Evolutionary conservation across 176 grass and related monocot species (phyloP).

Genomic region (Metroxylon sagu): DNA sequence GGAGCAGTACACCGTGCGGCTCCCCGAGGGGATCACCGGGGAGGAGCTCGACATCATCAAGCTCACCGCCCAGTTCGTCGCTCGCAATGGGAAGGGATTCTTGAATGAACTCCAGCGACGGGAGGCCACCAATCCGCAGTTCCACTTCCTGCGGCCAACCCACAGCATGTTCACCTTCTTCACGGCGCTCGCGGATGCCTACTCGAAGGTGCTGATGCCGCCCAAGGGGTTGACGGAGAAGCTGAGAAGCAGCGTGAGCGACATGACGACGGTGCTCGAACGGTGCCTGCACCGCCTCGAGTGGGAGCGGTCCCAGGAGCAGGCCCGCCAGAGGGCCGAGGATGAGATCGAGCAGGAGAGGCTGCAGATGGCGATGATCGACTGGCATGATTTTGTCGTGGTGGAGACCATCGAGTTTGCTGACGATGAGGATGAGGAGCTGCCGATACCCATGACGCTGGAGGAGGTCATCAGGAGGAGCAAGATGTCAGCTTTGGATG

Average conservation of each 20-base stretch:
- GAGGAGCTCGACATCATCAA: too few species aligned
- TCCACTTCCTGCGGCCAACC: too few species aligned
- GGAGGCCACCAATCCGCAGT: too few species aligned
- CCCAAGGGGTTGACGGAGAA: slow-evolving; percentile 27
- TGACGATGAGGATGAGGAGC: slow-evolving; percentile 75
- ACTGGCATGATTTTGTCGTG: slow-evolving; percentile 94
- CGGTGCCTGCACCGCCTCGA: slow-evolving; percentile 70
- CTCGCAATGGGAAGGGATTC: too few species aligned
- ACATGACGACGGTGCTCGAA: slow-evolving; percentile 66
- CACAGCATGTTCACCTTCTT: too few species aligned
- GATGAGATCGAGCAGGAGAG: slow-evolving; percentile 87
- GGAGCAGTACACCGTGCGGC: too few species aligned
- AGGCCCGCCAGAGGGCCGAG: slow-evolving; percentile 77
- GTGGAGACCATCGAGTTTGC: slow-evolving; percentile 88
- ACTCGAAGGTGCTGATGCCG: slow-evolving; percentile 16
- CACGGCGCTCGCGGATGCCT: too few species aligned
- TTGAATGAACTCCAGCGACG: too few species aligned
- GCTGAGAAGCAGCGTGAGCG: slow-evolving; percentile 32
- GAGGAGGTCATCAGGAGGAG: slow-evolving; percentile 76
- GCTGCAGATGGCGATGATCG: slow-evolving; percentile 87
- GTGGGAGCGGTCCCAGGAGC: slow-evolving; percentile 90
- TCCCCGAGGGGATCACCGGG: too few species aligned
- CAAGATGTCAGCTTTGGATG: slow-evolving; percentile 57
- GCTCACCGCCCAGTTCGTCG: too few species aligned
- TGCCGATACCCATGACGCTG: slow-evolving; percentile 58